phyloP scores from a whole-genome alignment of 371 early-diverging fungal genomes.

The Mucor plumbeus region DNA sequence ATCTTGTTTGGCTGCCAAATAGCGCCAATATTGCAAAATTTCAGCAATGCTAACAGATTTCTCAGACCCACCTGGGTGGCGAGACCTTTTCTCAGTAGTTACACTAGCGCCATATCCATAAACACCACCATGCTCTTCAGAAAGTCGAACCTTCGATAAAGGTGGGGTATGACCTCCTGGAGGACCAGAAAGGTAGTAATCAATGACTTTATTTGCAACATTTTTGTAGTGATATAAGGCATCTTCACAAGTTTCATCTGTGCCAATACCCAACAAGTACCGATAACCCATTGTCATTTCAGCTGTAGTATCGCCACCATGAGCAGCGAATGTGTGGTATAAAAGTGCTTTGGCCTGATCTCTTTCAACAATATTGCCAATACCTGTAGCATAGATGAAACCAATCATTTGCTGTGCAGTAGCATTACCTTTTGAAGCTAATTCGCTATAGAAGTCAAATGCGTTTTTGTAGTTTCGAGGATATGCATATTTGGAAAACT shows the following conservation, averaged over 20 bases:
- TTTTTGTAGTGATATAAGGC: slow-evolving; percentile 78
- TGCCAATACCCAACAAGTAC: slow-evolving; percentile 82
- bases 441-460: slow-evolving; percentile 55
- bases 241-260: slow-evolving; percentile 76
- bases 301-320: slow-evolving; percentile 74
- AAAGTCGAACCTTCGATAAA: slow-evolving; percentile 69
- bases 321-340: slow-evolving; percentile 87
- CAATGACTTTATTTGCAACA: slow-evolving; percentile 83
- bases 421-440: slow-evolving; percentile 77
- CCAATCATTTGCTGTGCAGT: slow-evolving; percentile 91
- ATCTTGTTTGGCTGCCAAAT: slow-evolving; percentile 72
- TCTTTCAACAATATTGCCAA: slow-evolving; percentile 72
- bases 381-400: slow-evolving; percentile 87
- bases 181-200: slow-evolving; percentile 76
- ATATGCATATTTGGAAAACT: slow-evolving; percentile 64
- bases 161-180: slow-evolving; percentile 83
- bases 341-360: slow-evolving; percentile 75
- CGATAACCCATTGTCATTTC: slow-evolving; percentile 89
- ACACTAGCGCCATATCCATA: slow-evolving; percentile 78
- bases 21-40: slow-evolving; percentile 78
- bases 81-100: slow-evolving; percentile 36
- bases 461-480: slow-evolving; percentile 64
- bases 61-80: slow-evolving; percentile 26
- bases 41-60: slow-evolving; percentile 68
- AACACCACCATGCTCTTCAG: slow-evolving; percentile 82